A percentile compares a stretch with the other conserved stretches of the same genome.
Conservation (phyloP, 257 asterid genomes). For the Cruciata laevipes region DNA sequence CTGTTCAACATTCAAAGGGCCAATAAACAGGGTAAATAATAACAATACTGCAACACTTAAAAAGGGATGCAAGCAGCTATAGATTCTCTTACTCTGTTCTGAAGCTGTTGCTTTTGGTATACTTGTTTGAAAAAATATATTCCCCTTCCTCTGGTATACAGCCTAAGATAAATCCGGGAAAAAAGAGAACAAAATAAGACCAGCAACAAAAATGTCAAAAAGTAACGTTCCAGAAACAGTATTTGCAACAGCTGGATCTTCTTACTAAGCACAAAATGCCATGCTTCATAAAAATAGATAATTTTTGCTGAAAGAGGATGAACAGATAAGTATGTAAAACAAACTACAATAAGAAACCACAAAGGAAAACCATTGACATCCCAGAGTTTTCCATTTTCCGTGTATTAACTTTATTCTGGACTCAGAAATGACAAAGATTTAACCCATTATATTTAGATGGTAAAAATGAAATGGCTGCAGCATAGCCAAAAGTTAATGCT, state of each 20-base stretch:
- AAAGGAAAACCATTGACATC: too few relatives aligned
- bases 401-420: too few relatives aligned
- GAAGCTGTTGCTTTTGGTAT: conserved; percentile 52
- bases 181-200: neutral
- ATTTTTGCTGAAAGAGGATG: neutral
- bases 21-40: conserved; percentile 2
- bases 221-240: neutral
- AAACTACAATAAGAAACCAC: too few relatives aligned
- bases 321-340: too few relatives aligned
- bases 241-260: neutral
- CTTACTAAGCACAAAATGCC: neutral
- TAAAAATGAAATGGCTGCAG: too few relatives aligned
- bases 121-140: conserved; percentile 58
- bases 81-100: conserved; percentile 56
- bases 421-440: too few relatives aligned
- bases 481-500: too few relatives aligned
- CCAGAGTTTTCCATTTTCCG: too few relatives aligned
- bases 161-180: conserved; percentile 28
- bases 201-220: neutral
- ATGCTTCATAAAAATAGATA: too few relatives aligned
- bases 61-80: neutral
- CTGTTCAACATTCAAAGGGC: conserved; percentile 33
- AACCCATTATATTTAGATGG: too few relatives aligned
- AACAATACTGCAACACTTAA: neutral
- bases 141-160: conserved; percentile 73